phyloP scores from a whole-genome alignment of 2,329 filamentous ascomycete genomes.

The Aspergillus clavatus region DNA sequence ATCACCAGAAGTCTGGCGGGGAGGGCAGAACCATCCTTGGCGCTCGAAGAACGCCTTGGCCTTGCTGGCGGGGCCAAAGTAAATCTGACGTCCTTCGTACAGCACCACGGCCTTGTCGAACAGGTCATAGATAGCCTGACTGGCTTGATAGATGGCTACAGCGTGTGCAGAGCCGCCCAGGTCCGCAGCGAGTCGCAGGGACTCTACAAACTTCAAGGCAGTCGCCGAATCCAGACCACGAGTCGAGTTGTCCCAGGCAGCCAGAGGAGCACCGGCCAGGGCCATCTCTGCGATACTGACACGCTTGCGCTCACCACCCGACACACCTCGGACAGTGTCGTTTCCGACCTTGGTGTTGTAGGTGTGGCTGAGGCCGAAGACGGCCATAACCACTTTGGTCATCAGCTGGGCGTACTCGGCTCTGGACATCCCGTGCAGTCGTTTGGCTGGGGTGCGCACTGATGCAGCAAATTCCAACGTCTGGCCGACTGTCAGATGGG shows the following conservation, averaged over 20 bases:
- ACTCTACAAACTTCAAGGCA: constrained; percentile 50
- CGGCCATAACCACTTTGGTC: constrained; percentile 42
- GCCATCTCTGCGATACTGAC: constrained; percentile 54
- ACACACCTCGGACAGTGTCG: constrained; percentile 56
- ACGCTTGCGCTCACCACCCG: constrained; percentile 56
- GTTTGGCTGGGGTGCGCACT: constrained; percentile 47
- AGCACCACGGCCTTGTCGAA: constrained; percentile 68
- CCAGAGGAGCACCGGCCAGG: constrained; percentile 41
- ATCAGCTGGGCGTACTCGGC: constrained; percentile 38
- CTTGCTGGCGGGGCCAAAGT: constrained; percentile 57
- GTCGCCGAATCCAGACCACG: constrained; percentile 48
- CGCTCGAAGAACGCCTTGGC: constrained; percentile 63
- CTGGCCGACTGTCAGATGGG: constrained; percentile 61
- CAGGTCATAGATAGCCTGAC: constrained; percentile 40
- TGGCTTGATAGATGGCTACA: constrained; percentile 50
- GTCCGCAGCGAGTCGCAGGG: constrained; percentile 45
- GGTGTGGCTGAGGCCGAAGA: constrained; percentile 45
- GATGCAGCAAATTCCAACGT: constrained; percentile 71
- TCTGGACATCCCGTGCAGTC: constrained; percentile 25
- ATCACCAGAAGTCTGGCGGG: constrained; percentile 62
- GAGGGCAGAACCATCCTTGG: constrained; percentile 62
- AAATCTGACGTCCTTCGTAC: constrained; percentile 70
- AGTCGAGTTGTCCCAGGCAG: constrained; percentile 42
- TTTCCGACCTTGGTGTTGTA: constrained; percentile 43
- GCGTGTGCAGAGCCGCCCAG: constrained; percentile 43